phyloP scores from a whole-genome alignment of 2,329 filamentous ascomycete genomes.

The Talaromyces verruculosus region DNA sequence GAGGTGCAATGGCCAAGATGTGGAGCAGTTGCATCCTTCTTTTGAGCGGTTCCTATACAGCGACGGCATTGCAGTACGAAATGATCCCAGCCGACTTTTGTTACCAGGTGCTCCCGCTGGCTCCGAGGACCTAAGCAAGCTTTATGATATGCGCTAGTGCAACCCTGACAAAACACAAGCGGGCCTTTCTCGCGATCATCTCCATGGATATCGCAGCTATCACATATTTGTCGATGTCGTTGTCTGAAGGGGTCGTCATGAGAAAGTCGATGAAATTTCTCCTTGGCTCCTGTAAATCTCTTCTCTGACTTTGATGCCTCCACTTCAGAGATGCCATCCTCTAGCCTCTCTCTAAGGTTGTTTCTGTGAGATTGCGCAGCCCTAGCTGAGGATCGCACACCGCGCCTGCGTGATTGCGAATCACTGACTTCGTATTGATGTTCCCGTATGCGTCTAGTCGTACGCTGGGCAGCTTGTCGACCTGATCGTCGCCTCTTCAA shows the following conservation, averaged over 20 bases:
- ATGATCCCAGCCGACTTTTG: conserved; percentile 71
- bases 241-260: conserved; percentile 65
- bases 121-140: conserved; percentile 73
- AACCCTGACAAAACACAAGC: conserved; percentile 88
- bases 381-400: conserved; percentile 15
- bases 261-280: conserved; percentile 67
- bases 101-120: conserved; percentile 80
- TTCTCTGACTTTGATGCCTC: conserved; percentile 45
- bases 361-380: conserved; percentile 27
- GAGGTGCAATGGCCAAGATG: conserved; percentile 68
- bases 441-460: conserved; percentile 20
- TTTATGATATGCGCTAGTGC: conserved; percentile 79
- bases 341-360: conserved; percentile 48
- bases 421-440: conserved; percentile 23
- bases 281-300: conserved; percentile 62
- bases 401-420: conserved; percentile 22
- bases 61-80: conserved; percentile 90
- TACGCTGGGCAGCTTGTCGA: conserved; percentile 18
- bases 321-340: conserved; percentile 40
- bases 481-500: conserved; percentile 23
- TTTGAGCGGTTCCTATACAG: conserved; percentile 68
- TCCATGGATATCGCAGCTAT: conserved; percentile 63
- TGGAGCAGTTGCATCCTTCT: conserved; percentile 70
- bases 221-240: conserved; percentile 70
- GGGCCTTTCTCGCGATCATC: conserved; percentile 61